These are phyloP conservation scores for Huiozyma sinensis DNA, from an alignment of 805 yeast genomes.

Conservation along the genomic window DNA sequence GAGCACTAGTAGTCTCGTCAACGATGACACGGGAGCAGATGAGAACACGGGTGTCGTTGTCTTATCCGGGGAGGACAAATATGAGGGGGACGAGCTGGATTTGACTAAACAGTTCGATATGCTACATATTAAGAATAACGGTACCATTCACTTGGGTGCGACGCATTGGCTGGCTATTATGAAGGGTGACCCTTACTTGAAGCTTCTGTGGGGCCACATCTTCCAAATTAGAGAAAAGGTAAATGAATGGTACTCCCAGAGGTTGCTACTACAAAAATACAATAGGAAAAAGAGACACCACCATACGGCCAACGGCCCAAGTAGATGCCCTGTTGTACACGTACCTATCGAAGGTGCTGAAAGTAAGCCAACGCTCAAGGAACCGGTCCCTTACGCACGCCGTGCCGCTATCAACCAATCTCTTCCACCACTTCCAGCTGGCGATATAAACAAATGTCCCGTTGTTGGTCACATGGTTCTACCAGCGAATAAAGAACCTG, in stretches of 20 bases:
- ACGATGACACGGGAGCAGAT: neutral
- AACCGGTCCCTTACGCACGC: too few species aligned
- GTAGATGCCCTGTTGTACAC: slow-evolving; percentile 20
- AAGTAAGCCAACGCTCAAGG: too few species aligned
- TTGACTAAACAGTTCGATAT: slow-evolving; percentile 35
- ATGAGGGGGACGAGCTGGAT: slow-evolving; percentile 28
- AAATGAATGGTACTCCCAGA: slow-evolving; percentile 26
- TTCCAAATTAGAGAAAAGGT: slow-evolving; percentile 33
- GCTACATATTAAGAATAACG: slow-evolving; percentile 34
- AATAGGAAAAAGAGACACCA: neutral
- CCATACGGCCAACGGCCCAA: neutral
- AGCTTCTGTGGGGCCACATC: slow-evolving; percentile 43
- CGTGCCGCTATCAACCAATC: too few species aligned
- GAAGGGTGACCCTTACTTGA: slow-evolving; percentile 47
- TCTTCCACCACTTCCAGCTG: too few species aligned
- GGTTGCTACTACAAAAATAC: slow-evolving; percentile 6
- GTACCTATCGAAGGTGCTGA: too few species aligned
- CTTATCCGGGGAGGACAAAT: slow-evolving; percentile 7
- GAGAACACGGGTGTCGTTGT: neutral
- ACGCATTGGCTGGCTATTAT: slow-evolving; percentile 51
- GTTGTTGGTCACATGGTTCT: too few species aligned
- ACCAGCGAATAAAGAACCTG: too few species aligned
- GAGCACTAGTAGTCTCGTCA: neutral
- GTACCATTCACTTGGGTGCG: slow-evolving; percentile 38
- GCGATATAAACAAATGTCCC: too few species aligned